A percentile compares a stretch with the other conserved stretches of the same genome.
Evolutionary conservation across 257 asterid genomes (phyloP).

Genomic region (Voacanga thouarsii): DNA sequence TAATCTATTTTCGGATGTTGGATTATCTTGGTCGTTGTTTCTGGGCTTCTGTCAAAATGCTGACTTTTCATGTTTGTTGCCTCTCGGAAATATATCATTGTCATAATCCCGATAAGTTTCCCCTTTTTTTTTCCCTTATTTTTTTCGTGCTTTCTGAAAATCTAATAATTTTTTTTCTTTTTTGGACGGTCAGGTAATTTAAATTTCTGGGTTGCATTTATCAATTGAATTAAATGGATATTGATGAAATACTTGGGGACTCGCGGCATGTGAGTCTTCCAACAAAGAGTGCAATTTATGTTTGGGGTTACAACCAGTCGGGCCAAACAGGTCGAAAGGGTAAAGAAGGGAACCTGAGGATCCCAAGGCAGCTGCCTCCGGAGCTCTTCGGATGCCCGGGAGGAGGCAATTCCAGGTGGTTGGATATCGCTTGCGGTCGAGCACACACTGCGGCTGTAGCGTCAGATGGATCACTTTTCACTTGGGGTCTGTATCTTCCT

Average conservation of each 20-base stretch:
- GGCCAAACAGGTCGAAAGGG: constrained; percentile 87
- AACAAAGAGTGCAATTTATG: constrained; percentile 81
- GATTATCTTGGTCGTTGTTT: neutral
- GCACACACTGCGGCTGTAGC: constrained; percentile 91
- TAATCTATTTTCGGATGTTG: neutral
- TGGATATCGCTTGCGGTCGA: constrained; percentile 87
- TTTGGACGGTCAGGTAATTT: constrained; percentile 9
- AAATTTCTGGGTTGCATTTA: constrained; percentile 7
- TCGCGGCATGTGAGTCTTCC: constrained; percentile 43
- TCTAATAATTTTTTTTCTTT: neutral
- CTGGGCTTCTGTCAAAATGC: neutral
- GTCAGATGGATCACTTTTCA: constrained; percentile 86
- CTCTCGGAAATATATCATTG: neutral
- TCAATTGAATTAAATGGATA: constrained; percentile 47
- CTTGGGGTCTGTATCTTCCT: constrained; percentile 66
- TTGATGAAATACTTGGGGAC: constrained; percentile 76
- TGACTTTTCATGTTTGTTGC: neutral
- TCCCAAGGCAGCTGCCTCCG: constrained; percentile 80
- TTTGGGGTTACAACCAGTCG: constrained; percentile 88
- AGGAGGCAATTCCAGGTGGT: constrained; percentile 69
- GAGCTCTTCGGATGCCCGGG: constrained; percentile 84
- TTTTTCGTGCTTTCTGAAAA: neutral
- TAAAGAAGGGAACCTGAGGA: constrained; percentile 53
- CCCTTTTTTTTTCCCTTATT: neutral
- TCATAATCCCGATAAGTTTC: neutral